Conservation (phyloP, 306 rosid species). For the Benincasa hispida region DNA sequence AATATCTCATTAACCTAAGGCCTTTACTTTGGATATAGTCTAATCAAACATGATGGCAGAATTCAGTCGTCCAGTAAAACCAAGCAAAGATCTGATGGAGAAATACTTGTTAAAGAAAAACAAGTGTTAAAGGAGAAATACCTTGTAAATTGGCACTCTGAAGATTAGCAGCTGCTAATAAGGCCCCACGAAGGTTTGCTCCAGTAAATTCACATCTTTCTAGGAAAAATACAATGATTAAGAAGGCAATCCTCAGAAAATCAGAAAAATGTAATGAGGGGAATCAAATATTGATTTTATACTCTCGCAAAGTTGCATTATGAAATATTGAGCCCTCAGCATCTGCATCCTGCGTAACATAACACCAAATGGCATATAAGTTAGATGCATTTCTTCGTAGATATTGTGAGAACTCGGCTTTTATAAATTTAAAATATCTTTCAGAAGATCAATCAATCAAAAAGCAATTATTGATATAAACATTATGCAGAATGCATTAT, state of each 20-base stretch:
- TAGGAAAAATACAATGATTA: constrained; percentile 44
- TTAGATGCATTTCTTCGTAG: neutral
- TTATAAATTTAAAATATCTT: neutral
- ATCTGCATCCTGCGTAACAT: constrained; percentile 61
- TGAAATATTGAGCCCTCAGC: constrained; percentile 83
- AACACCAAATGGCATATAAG: neutral
- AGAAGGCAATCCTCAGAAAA: constrained; percentile 14
- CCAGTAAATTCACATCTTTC: constrained; percentile 95
- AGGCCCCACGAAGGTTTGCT: constrained; percentile 90
- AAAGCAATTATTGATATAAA: neutral
- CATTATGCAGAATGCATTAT: neutral
- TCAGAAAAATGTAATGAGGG: constrained; percentile 7
- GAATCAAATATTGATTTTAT: constrained; percentile 19
- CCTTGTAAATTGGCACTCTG: constrained; percentile 98
- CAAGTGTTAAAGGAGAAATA: neutral
- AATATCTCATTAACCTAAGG: neutral
- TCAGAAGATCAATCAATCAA: neutral
- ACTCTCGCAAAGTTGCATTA: constrained; percentile 89
- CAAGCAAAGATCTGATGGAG: neutral
- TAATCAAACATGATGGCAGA: neutral
- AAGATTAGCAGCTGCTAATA: constrained; percentile 78
- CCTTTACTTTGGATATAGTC: too few species aligned
- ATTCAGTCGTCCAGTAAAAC: neutral
- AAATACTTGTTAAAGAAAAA: neutral
- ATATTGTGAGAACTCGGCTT: neutral